A percentile compares a stretch with the other conserved stretches of the same genome.
These are phyloP conservation scores for Cyamopsis tetragonoloba DNA, from an alignment of 306 rosid species.

Conservation along the genomic window DNA sequence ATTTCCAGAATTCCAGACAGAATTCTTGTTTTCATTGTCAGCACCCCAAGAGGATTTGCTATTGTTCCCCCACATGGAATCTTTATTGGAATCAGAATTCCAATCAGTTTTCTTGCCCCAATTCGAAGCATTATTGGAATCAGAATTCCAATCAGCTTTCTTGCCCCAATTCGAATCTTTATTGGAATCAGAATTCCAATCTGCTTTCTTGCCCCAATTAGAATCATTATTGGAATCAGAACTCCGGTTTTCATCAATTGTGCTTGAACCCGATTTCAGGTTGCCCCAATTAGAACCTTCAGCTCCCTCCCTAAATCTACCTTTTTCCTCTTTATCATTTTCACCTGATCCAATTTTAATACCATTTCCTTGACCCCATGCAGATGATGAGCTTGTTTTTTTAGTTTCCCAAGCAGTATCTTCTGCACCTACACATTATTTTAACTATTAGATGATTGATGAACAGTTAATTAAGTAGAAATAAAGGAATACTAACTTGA, in stretches of 20 bases:
- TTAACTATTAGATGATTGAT: too few relatives aligned
- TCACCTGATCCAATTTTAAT: too few relatives aligned
- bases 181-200: conserved; percentile 31
- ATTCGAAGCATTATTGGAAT: conserved; percentile 9
- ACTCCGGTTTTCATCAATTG: conserved; percentile 3
- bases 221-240: conserved; percentile 24
- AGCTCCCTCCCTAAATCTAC: conserved; percentile 7
- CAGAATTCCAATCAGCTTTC: background rate
- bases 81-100: conserved; percentile 19
- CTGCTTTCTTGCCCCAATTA: conserved; percentile 24
- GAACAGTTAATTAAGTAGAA: too few relatives aligned
- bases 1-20: conserved; percentile 31
- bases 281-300: conserved; percentile 22
- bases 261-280: background rate
- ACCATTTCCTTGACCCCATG: too few relatives aligned
- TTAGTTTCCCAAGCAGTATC: too few relatives aligned
- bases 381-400: too few relatives aligned
- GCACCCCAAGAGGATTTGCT: conserved; percentile 19
- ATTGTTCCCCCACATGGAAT: conserved; percentile 19
- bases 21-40: conserved; percentile 20
- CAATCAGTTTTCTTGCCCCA: conserved; percentile 29
- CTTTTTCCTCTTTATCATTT: background rate
- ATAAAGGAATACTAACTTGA: too few relatives aligned
- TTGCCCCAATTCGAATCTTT: conserved; percentile 24
- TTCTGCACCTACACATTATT: too few relatives aligned